A percentile compares a stretch with the other conserved stretches of the same genome.
phyloP scores from a whole-genome alignment of 2,329 filamentous ascomycete species.

The Penicillium polonicum region DNA sequence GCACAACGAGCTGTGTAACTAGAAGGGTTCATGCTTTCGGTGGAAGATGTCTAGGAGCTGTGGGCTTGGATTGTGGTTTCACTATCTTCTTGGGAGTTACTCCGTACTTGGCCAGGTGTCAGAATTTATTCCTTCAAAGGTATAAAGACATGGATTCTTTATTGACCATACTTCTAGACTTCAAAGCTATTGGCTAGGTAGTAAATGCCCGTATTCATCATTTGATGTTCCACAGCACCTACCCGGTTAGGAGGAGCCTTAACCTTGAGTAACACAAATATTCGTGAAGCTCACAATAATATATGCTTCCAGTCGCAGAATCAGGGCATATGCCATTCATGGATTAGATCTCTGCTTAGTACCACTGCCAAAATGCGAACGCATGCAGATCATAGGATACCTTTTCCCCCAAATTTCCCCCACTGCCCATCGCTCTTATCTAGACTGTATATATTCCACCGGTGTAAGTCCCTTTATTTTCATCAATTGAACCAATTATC shows the following conservation, averaged over 20 bases:
- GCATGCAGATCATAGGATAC: constrained; percentile 13
- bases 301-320: neutral
- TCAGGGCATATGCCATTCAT: neutral
- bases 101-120: neutral
- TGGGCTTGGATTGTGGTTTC: neutral
- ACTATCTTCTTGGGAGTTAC: neutral
- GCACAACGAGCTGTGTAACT: neutral
- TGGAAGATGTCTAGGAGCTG: neutral
- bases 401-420: neutral
- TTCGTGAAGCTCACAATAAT: neutral
- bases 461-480: neutral
- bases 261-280: neutral
- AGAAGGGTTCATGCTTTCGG: neutral
- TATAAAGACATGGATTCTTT: neutral
- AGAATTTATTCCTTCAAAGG: neutral
- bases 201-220: neutral
- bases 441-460: neutral
- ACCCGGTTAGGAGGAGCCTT: neutral
- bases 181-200: neutral
- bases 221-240: neutral
- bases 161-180: neutral
- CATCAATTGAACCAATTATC: constrained; percentile 42
- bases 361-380: constrained; percentile 11
- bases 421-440: neutral
- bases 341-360: neutral